These are phyloP conservation scores for Aspergillus panamensis DNA, from an alignment of 495 filamentous ascomycete genomes.

Conservation along the genomic window DNA sequence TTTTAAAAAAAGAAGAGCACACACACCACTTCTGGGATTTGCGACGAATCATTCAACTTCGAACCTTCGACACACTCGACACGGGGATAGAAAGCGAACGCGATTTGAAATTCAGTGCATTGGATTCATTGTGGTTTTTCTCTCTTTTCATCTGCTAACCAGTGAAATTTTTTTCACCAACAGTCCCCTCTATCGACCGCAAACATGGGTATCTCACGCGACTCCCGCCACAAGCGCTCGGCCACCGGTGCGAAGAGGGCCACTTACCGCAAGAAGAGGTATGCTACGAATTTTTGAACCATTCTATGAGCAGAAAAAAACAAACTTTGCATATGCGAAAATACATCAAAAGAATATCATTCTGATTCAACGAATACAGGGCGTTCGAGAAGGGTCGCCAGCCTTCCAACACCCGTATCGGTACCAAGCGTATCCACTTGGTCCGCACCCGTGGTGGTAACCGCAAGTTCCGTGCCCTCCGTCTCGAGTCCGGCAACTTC, in stretches of 20 bases:
- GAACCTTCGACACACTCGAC: background rate
- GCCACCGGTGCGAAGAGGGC: conserved; percentile 95
- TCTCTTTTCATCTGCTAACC: conserved; percentile 10
- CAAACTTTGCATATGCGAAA: background rate
- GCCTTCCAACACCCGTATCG: conserved; percentile 98
- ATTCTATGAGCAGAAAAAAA: conserved; percentile 2
- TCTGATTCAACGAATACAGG: conserved; percentile 51
- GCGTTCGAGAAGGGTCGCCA: conserved; percentile 99
- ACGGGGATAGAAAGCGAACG: conserved; percentile 5
- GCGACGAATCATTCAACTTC: background rate
- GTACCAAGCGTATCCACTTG: conserved; percentile 95
- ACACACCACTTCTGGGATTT: conserved; percentile 4
- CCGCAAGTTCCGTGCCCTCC: conserved; percentile 98
- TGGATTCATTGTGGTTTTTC: conserved; percentile 8
- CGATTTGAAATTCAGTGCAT: conserved; percentile 5
- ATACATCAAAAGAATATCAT: background rate
- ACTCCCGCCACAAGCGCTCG: conserved; percentile 98
- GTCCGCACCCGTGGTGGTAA: conserved; percentile 99
- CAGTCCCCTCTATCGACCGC: conserved; percentile 55
- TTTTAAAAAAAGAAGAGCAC: background rate
- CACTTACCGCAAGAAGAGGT: conserved; percentile 86
- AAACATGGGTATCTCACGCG: conserved; percentile 99
- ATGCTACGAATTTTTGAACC: conserved; percentile 32
- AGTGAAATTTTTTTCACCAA: conserved; percentile 23
- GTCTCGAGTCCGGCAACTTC: conserved; percentile 99